A percentile compares a stretch with the other conserved stretches of the same genome.
Evolutionary conservation across 306 rosid genomes (phyloP).

Genomic region (Hippophae rhamnoides): DNA sequence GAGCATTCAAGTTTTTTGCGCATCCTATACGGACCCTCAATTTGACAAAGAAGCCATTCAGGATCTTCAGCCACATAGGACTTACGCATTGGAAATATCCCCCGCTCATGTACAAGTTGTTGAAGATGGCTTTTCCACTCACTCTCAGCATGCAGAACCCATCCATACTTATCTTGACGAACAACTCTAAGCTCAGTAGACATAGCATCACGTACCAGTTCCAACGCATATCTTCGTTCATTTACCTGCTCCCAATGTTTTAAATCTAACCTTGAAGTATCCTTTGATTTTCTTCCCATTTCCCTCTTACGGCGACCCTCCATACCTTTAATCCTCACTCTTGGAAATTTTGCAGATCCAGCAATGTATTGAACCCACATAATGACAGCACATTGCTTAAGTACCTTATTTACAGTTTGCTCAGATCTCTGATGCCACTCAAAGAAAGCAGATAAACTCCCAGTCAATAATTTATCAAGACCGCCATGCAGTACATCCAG

Average conservation of each 20-base stretch:
- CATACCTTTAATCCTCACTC: slow-evolving; percentile 89
- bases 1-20: slow-evolving; percentile 90
- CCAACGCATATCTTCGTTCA: slow-evolving; percentile 90
- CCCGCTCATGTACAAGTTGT: slow-evolving; percentile 93
- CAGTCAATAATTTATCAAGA: slow-evolving; percentile 80
- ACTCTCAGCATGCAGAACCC: slow-evolving; percentile 99
- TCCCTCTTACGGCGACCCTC: slow-evolving; percentile 95
- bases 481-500: slow-evolving; percentile 87
- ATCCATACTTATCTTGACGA: slow-evolving; percentile 97
- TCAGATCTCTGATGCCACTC: slow-evolving; percentile 77
- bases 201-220: slow-evolving; percentile 87
- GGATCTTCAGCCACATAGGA: slow-evolving; percentile 48
- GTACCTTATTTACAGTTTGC: slow-evolving; percentile 56
- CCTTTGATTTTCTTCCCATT: slow-evolving; percentile 78
- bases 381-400: slow-evolving; percentile 87
- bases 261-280: slow-evolving; percentile 63
- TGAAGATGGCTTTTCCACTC: slow-evolving; percentile 96
- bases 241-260: slow-evolving; percentile 96
- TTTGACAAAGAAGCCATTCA: slow-evolving; percentile 96
- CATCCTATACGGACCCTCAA: slow-evolving; percentile 99
- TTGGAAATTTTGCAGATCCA: slow-evolving; percentile 89
- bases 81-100: slow-evolving; percentile 68
- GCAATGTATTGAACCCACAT: slow-evolving; percentile 97
- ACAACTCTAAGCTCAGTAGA: slow-evolving; percentile 95
- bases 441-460: slow-evolving; percentile 62